These are phyloP conservation scores for Coemansia sp. DNA, from an alignment of 192 early-diverging fungal genomes.

Conservation along the genomic window DNA sequence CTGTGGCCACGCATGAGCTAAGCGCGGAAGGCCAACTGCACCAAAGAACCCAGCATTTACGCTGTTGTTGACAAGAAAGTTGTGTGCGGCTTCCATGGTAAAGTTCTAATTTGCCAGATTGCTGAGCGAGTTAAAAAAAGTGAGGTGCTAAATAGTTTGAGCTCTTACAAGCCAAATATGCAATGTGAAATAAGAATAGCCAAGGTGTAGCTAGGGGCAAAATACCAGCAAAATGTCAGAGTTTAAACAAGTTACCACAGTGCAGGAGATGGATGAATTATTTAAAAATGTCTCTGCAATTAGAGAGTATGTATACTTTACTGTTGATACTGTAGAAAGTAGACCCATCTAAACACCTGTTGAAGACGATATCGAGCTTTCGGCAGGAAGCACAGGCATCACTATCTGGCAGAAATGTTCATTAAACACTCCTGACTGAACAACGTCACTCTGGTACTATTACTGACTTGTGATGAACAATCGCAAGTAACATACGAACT, in stretches of 20 bases:
- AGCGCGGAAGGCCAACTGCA: constrained; percentile 56
- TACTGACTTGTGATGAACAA: not conserved
- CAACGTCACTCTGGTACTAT: not conserved
- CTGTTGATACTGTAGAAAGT: constrained; percentile 4
- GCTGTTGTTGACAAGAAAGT: constrained; percentile 30
- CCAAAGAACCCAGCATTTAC: constrained; percentile 44
- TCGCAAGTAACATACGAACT: not conserved
- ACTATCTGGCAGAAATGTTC: not conserved
- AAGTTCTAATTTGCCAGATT: not conserved
- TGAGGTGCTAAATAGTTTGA: not conserved
- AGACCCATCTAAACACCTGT: not conserved
- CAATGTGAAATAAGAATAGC: not conserved
- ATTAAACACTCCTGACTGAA: not conserved
- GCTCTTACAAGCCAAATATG: not conserved
- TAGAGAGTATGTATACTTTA: not conserved
- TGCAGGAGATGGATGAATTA: not conserved
- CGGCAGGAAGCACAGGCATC: not conserved
- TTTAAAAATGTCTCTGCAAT: not conserved
- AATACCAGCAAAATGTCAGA: not conserved
- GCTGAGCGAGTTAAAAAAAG: not conserved
- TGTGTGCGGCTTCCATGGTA: constrained; percentile 29
- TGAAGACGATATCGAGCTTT: not conserved
- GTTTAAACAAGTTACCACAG: not conserved
- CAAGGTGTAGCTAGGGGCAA: not conserved
- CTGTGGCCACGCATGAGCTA: constrained; percentile 65